Base-by-base conservation (phyloP, 2,329 filamentous ascomycete genomes). In the Colletotrichum karsti region DNA sequence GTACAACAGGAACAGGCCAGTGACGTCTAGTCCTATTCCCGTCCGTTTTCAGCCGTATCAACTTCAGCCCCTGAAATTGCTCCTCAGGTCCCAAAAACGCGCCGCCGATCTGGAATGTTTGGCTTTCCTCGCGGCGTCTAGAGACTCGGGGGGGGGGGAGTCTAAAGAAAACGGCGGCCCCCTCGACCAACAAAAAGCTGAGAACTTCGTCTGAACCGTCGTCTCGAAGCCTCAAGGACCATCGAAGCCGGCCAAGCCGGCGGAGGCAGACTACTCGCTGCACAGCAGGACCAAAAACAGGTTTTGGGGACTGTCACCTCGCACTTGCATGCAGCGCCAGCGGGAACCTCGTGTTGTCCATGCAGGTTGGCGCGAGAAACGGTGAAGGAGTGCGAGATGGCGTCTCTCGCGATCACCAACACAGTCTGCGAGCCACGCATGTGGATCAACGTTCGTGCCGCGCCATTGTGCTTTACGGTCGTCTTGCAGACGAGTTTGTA, bases 241-340 rank as follows among this genome's bases (percentile, higher is more conserved):
- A 67, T 20, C 30, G 51, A 28, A 41, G 55, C 64, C 68, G 64
- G 64, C 68, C 59, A 70, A 64, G 53, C 65, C 65, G 65, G 68
- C 42, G 28, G 28, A 61, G 41, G 26, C 37, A 64, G 48, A 41
- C 50, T 54, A 70, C 59, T 69, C 54, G 62, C 63, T 44, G 50
- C 64, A 51, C 42, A 50, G 42, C 42, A 59, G 59, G 41, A 37
- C 37, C 35, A 50, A 69, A 69, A 70, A 69, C 58, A 54, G 65
- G 64, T 69, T 70, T 70, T 69, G 24, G 41, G n/a, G 42, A 57
- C 24, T 68, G 66, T 70, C 65, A 65, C 68, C 42, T 59, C 65
- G 60, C 59, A 54, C 59, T 65, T 69, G 65, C 68, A 70, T 70
- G 68, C 68, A 65, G 59, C 58, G 26, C 54, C 44, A 41, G 68